Evolutionary conservation across 495 filamentous ascomycete species (phyloP), one percentile per base, ranked within the genome.

Genomic region (Neurospora sp.): DNA sequence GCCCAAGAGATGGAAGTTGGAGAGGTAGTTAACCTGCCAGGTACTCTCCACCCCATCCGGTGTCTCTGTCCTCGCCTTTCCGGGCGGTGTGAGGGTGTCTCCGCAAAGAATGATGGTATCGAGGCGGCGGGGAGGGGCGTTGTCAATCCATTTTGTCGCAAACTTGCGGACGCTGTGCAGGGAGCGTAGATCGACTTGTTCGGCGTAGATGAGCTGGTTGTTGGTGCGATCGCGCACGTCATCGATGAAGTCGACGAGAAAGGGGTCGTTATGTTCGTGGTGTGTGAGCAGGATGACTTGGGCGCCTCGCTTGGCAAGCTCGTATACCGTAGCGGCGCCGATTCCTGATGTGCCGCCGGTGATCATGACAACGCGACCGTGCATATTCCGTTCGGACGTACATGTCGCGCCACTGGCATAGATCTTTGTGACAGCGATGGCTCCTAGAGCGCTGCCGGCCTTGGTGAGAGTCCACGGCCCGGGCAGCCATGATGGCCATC

Each of bases 101-200:
- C 90, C 96, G 81, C 93, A 96, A 20, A 98, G 87, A 62, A 99
- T 90, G 31, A 99, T 83, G 90, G 95, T 93, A 81, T 99, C 96
- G 5, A 99, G 85, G n/a, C 96, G 89, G 44, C 96, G 89, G 27
- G 94, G 92, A 0, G 96, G 95, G 38, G 90, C 88, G 80, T 98
- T 99, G 82, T 99, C 95, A 76, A 98, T 92, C 94, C 96, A 99
- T 84, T 94, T 94, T 3, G 96, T 99, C n/a, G 96, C 96, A 79
- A 99, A 99, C 73, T 90, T 86, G 35, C 96, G 93, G 73, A 99
- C 90, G 74, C 91, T 95, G 78, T 97, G 89, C 20, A 98, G 85
- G 14, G 92, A 95, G 37, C 91, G 83, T 49, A 99, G 90, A 76
- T 99, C 95, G 41, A 96, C 93, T 80, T 96, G 92, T 81, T 99